Evolutionary conservation across 805 yeast genomes (phyloP), one percentile per base, ranked within the genome.

Genomic region (Metschnikowia lachancei): DNA sequence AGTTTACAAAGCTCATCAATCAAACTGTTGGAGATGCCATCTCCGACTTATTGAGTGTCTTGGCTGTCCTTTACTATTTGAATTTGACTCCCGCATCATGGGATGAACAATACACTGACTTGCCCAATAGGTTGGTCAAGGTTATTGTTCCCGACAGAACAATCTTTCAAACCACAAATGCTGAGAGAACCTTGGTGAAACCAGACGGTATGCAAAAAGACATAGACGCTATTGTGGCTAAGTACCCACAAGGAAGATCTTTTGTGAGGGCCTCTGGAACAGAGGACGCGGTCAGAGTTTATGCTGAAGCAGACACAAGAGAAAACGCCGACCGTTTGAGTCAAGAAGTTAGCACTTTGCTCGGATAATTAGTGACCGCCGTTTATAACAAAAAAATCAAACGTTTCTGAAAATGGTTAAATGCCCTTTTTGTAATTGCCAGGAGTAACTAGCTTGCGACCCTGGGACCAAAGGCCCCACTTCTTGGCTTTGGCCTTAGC

Each of bases 1-100:
- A 79, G 13, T 76, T 92, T 48, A 77, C 85, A 28, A 76, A 80
- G 47, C 70, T 94, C 52, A 88, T 94, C 62, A 94, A 94, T 65
- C 98, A 94, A 65, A 85, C 98, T 1, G 98, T 94, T n/a, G 99
- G 99, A 26, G 99, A 94, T 64, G 96, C 99, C 10, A 84, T 94
- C 42, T 81, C 96, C n/a, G 99, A 94, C 64, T 71, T 94, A 65
- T 68, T 94, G 47, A 81, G 86, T 4, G 91, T 94, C 1, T 66
- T 91, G 45, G 76, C 82, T 1, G 81, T 90, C 8, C 64, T 85
- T 33, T 63, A 76, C 6, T 75, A 78, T 53, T 73, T 85, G 56
- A 60, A 75, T 8, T 71, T 84, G 70, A 59, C 78, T 2, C 87
- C 96, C 2, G 62, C 61, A 3, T 76, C 77, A 35, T 94, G 99